Base-by-base conservation (phyloP, 2,329 filamentous ascomycete species). In the Neonectria sp. region DNA sequence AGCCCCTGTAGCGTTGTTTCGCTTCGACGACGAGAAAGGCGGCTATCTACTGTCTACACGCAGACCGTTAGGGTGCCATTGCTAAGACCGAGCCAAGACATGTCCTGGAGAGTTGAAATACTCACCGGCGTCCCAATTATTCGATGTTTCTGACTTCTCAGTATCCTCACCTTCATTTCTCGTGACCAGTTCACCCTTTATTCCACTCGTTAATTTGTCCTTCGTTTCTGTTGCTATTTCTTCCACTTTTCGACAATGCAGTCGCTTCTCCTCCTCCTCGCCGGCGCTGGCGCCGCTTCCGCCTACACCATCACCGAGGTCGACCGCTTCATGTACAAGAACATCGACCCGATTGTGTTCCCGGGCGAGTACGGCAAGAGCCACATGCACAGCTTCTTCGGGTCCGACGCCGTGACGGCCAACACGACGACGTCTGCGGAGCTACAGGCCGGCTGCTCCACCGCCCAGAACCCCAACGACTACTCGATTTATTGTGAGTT, bases 401-500 rank as follows among this genome's bases (percentile, higher is more conserved):
- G 79, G 31, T 80, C 78, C 56, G 79, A 79, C 46, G 71, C 71
- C 0, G 69, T 75, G 0, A 81, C 76, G 1, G 66, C 73, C 65
- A 69, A 75, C 65, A 77, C 78, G 15, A 76, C 71, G 27, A 76
- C 76, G 5, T 73, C 67, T n/a, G 68, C 68, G 2, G 75, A 69
- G 60, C 77, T 86, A 0, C 82, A 84, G 45, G 70, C 73, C 2
- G 84, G 84, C 6, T 86, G 84, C 77, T 81, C 83, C 4, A 82
- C 78, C 4, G 81, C 78, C 15, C 75, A 84, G 66, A 86, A 86
- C 74, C 81, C 82, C n/a, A 86, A 86, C 60, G 84, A 86, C 61
- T 74, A 84, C 1, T 84, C 82, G 0, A 74, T 80, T 2, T 86
- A 86, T 77, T 86, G 81, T 56, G 17, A 45, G 55, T 56, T 25